phyloP scores from a whole-genome alignment of 1,139 yeast genomes.

The Lodderomyces metapsilosis region DNA sequence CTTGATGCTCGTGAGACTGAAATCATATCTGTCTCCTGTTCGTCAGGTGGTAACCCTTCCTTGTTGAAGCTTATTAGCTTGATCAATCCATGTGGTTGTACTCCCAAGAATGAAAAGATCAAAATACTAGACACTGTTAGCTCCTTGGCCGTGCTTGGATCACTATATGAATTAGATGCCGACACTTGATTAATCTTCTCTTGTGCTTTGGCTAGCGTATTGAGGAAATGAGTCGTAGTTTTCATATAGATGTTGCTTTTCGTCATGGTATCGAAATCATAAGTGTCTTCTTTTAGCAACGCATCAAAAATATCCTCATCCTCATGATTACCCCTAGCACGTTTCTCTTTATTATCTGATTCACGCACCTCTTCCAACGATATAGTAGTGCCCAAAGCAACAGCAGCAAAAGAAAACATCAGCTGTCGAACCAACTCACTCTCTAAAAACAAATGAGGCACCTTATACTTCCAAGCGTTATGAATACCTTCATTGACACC shows the following conservation, averaged over 20 bases:
- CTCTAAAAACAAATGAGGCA: conserved; percentile 24
- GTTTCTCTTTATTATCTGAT: not conserved
- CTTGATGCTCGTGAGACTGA: conserved; percentile 22
- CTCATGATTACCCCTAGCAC: not conserved
- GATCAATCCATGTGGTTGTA: conserved; percentile 30
- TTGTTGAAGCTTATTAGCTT: conserved; percentile 24
- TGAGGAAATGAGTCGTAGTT: conserved; percentile 25
- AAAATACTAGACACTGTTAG: conserved; percentile 23
- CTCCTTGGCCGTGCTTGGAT: conserved; percentile 20
- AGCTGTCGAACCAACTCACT: conserved; percentile 24
- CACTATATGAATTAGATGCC: not conserved
- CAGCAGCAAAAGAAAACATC: conserved; percentile 24
- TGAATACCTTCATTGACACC: conserved; percentile 21
- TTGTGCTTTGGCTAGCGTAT: conserved; percentile 14
- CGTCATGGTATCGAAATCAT: conserved; percentile 2
- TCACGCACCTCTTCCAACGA: conserved; percentile 7
- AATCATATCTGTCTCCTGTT: conserved; percentile 21
- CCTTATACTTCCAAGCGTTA: conserved; percentile 25
- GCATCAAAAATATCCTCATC: not conserved
- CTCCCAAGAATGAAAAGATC: conserved; percentile 27
- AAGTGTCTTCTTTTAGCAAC: not conserved
- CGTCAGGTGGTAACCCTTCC: too few species aligned
- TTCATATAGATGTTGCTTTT: conserved; percentile 9
- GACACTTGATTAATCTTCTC: conserved; percentile 7
- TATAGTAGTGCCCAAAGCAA: conserved; percentile 9